phyloP scores from a whole-genome alignment of 1,284 basidiomycete species.

The Ganoderma boninense region DNA sequence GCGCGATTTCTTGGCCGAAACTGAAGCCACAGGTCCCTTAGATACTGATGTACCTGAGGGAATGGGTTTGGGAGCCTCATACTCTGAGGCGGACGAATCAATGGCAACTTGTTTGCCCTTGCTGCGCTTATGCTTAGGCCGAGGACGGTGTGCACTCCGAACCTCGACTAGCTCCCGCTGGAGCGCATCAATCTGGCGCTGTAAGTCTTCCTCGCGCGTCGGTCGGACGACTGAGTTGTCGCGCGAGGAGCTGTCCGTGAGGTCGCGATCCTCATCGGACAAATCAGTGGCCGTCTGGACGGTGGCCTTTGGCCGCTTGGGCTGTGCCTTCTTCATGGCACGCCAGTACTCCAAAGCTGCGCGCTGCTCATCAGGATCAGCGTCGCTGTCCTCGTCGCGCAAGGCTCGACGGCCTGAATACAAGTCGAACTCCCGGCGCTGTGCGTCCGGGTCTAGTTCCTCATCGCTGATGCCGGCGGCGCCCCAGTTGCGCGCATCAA shows the following conservation, averaged over 20 bases:
- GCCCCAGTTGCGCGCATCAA: constrained; percentile 26
- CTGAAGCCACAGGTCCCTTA: background rate
- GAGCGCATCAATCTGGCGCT: background rate
- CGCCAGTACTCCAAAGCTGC: constrained; percentile 1
- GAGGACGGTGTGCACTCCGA: background rate
- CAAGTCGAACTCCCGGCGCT: constrained; percentile 2
- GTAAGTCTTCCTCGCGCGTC: background rate
- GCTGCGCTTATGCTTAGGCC: too few relatives aligned
- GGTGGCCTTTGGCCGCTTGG: background rate
- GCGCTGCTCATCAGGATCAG: constrained; percentile 8
- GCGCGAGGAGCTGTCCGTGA: background rate
- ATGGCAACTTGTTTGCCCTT: background rate
- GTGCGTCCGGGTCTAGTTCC: constrained; percentile 17
- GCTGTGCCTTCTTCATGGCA: background rate
- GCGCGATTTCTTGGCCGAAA: background rate
- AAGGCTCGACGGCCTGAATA: background rate
- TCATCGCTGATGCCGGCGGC: constrained; percentile 1
- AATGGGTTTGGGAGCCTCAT: background rate
- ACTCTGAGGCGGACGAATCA: background rate
- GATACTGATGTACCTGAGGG: background rate
- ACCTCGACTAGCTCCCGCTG: background rate
- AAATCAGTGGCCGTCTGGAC: background rate
- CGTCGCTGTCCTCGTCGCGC: background rate
- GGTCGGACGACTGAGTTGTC: background rate
- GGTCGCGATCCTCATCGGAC: background rate